phyloP scores from a whole-genome alignment of 352 stramenopile species.

The Globisporangium cederbergense region DNA sequence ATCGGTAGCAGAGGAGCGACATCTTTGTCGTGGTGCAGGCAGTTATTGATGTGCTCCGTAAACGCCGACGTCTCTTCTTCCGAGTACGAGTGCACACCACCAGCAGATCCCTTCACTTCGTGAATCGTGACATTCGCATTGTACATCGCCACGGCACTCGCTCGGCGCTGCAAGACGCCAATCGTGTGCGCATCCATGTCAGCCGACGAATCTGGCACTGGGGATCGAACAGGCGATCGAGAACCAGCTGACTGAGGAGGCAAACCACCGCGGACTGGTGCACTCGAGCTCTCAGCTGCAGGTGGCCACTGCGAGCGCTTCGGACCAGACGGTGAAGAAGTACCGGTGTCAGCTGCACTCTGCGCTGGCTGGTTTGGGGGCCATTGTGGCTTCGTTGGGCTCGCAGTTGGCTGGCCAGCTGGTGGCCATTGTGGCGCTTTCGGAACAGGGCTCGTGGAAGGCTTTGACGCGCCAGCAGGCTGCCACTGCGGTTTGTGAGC shows the following conservation, averaged over 20 bases:
- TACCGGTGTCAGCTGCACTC: constrained; percentile 10
- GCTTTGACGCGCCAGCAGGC: constrained; percentile 23
- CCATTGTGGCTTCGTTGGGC: constrained; percentile 40
- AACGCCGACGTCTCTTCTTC: constrained; percentile 90
- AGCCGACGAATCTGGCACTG: constrained; percentile 4
- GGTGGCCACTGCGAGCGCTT: constrained; percentile 56
- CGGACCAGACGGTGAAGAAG: background rate
- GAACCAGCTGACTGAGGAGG: constrained; percentile 18
- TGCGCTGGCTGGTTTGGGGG: constrained; percentile 24
- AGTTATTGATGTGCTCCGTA: constrained; percentile 92
- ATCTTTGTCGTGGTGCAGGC: constrained; percentile 61
- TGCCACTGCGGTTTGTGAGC: constrained; percentile 26
- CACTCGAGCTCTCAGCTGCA: constrained; percentile 8
- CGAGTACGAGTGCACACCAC: constrained; percentile 84
- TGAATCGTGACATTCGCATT: constrained; percentile 70
- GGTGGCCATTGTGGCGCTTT: constrained; percentile 14
- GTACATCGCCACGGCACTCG: constrained; percentile 52
- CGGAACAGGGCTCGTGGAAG: constrained; percentile 6
- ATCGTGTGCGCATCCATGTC: constrained; percentile 48
- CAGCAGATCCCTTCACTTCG: constrained; percentile 73
- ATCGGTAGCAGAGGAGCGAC: constrained; percentile 73
- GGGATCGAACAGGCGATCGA: constrained; percentile 19
- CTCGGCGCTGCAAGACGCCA: constrained; percentile 57
- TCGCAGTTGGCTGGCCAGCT: constrained; percentile 10
- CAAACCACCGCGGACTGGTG: background rate